Evolutionary conservation across 2,329 filamentous ascomycete genomes (phyloP).

Genomic region (Lecanicillium sp.): DNA sequence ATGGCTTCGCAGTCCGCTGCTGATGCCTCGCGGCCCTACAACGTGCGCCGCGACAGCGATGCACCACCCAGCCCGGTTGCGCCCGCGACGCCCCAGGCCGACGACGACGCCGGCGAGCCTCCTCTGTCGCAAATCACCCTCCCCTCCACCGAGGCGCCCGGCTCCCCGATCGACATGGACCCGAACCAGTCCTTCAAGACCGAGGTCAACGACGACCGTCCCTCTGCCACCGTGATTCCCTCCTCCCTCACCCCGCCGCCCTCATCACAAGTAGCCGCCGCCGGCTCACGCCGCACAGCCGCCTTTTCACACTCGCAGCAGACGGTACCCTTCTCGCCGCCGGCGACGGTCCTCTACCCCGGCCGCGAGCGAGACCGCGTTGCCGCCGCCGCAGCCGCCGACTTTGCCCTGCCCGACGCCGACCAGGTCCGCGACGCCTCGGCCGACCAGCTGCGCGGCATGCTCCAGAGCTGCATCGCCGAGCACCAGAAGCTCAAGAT

Average conservation of each 20-base stretch:
- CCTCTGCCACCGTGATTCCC: conserved; percentile 39
- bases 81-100: conserved; percentile 7
- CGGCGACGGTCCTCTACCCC: conserved; percentile 35
- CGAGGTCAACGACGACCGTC: conserved; percentile 40
- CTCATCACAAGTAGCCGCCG: conserved; percentile 40
- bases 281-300: conserved; percentile 14
- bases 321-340: conserved; percentile 45
- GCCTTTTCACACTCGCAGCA: conserved; percentile 35
- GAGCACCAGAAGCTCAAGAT: conserved; percentile 62
- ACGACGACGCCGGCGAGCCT: conserved; percentile 1
- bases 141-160: conserved; percentile 49
- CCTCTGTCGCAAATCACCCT: conserved; percentile 42
- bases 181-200: conserved; percentile 40
- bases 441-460: conserved; percentile 46
- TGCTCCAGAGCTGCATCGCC: conserved; percentile 46
- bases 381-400: conserved; percentile 27
- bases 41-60: too few species aligned
- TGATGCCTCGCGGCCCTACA: too few species aligned
- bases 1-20: too few species aligned
- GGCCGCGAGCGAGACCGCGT: conserved; percentile 22
- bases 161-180: conserved; percentile 44
- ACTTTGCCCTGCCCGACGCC: conserved; percentile 39
- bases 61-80: conserved; percentile 1
- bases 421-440: conserved; percentile 46
- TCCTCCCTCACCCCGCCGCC: conserved; percentile 52